These are phyloP conservation scores for Geranium incanum DNA, from an alignment of 441 rosid species.

Conservation along the genomic window DNA sequence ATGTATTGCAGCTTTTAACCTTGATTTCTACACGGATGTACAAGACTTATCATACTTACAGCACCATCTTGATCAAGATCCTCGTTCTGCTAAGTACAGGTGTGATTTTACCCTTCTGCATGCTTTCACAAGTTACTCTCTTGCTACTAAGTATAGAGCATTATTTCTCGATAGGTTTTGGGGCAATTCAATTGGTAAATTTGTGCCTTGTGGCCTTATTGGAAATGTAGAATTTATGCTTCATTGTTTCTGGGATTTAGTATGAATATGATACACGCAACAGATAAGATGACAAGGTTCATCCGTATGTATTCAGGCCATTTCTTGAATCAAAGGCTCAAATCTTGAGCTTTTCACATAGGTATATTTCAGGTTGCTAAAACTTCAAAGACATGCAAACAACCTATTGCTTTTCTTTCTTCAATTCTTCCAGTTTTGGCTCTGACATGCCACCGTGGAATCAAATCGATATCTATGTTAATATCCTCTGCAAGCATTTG, in stretches of 20 bases:
- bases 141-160: background rate
- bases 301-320: too few species aligned
- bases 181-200: background rate
- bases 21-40: conserved; percentile 76
- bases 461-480: background rate
- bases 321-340: background rate
- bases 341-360: background rate
- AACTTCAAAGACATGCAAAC: background rate
- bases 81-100: conserved; percentile 83
- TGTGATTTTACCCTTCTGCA: conserved; percentile 20
- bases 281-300: background rate
- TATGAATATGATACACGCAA: background rate
- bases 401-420: background rate
- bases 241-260: background rate
- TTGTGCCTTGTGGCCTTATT: background rate
- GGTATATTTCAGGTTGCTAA: background rate
- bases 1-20: conserved; percentile 60
- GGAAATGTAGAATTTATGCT: background rate
- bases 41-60: conserved; percentile 81
- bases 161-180: background rate
- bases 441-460: background rate
- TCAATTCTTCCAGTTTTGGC: background rate
- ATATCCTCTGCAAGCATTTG: background rate
- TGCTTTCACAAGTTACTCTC: background rate
- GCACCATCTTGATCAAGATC: conserved; percentile 55